Conservation (phyloP, 306 rosid species). For the Vigna angularis region DNA sequence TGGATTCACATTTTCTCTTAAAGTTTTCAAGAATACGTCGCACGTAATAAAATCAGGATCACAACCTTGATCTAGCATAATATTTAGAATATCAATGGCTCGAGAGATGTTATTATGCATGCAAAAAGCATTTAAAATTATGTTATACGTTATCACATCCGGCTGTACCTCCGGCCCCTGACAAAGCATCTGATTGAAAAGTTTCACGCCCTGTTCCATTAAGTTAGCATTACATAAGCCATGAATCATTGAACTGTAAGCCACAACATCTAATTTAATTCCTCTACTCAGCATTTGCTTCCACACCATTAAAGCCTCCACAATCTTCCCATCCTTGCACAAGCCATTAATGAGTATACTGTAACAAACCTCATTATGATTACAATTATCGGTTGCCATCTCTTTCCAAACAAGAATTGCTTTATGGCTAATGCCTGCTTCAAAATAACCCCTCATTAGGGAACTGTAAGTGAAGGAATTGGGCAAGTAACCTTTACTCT, state of each 20-base stretch:
- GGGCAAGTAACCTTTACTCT: conserved; percentile 63
- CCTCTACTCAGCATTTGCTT: conserved; percentile 83
- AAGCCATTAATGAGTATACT: conserved; percentile 82
- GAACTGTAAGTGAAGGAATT: conserved; percentile 81
- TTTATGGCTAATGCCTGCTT: conserved; percentile 60
- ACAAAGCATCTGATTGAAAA: conserved; percentile 86
- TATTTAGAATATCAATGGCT: conserved; percentile 73
- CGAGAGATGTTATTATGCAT: conserved; percentile 63
- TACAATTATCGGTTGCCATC: conserved; percentile 53
- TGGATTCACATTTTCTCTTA: conserved; percentile 69
- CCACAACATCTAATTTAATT: conserved; percentile 83
- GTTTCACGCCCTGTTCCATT: conserved; percentile 81
- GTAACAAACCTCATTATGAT: conserved; percentile 67
- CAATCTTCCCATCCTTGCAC: conserved; percentile 74
- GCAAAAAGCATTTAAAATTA: conserved; percentile 77
- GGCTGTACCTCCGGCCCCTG: conserved; percentile 70
- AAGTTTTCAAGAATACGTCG: conserved; percentile 72
- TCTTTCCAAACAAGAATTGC: conserved; percentile 89
- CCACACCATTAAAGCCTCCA: conserved; percentile 87
- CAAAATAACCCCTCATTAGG: conserved; percentile 82
- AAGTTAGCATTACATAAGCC: conserved; percentile 79
- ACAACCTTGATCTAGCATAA: conserved; percentile 78
- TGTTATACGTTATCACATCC: conserved; percentile 82
- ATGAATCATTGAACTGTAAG: conserved; percentile 92
- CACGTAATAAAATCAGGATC: conserved; percentile 86